A percentile compares a stretch with the other conserved stretches of the same genome.
These are phyloP conservation scores for Firmiana major DNA, from an alignment of 345 rosid genomes.

Conservation along the genomic window DNA sequence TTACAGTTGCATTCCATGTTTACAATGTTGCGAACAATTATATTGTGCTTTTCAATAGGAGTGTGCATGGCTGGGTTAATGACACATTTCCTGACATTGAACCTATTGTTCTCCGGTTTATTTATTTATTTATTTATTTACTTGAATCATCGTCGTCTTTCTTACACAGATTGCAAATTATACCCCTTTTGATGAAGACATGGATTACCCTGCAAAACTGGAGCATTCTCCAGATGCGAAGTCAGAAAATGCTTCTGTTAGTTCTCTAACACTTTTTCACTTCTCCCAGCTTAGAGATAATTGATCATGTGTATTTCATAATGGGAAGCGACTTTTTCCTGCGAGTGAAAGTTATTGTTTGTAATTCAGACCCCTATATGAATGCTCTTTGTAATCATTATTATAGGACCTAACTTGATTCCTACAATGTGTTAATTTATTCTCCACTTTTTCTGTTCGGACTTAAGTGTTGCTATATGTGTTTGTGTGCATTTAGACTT, in stretches of 20 bases:
- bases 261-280: background rate
- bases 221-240: constrained; percentile 45
- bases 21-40: background rate
- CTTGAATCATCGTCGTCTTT: constrained; percentile 20
- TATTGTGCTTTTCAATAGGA: background rate
- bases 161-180: constrained; percentile 79
- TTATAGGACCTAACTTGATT: constrained; percentile 2
- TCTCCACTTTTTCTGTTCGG: background rate
- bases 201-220: constrained; percentile 90
- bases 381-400: background rate
- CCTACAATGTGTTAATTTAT: background rate
- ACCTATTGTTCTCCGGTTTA: background rate
- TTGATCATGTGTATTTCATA: background rate
- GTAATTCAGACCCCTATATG: background rate
- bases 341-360: background rate
- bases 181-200: constrained; percentile 65
- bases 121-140: background rate
- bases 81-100: background rate
- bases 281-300: background rate
- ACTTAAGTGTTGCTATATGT: background rate
- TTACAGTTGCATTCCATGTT: background rate
- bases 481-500: background rate
- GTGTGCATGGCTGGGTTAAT: background rate
- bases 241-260: constrained; percentile 52
- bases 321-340: constrained; percentile 3